Conservation (phyloP, 2,329 filamentous ascomycete species). For the Exophiala bonariae region DNA sequence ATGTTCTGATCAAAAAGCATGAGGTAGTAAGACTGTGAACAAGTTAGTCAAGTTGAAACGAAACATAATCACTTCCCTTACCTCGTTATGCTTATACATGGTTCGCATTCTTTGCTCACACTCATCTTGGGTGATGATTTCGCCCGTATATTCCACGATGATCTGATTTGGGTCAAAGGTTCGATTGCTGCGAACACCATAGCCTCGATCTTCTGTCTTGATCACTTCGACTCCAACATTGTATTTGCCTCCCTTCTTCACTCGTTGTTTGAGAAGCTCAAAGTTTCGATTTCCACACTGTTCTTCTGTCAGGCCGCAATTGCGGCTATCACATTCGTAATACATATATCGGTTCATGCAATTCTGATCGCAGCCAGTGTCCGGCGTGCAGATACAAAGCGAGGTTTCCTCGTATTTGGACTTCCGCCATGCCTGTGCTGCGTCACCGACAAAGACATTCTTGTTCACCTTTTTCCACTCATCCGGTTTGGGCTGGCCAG, state of each 20-base stretch:
- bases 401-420: conserved; percentile 72
- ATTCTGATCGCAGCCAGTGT: conserved; percentile 80
- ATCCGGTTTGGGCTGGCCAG: conserved; percentile 85
- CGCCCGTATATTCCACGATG: conserved; percentile 96
- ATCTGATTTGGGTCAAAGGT: conserved; percentile 87
- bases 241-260: conserved; percentile 78
- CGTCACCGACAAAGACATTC: conserved; percentile 89
- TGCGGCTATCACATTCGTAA: conserved; percentile 90
- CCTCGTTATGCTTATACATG: conserved; percentile 89
- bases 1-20: conserved; percentile 99
- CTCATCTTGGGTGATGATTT: conserved; percentile 94
- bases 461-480: conserved; percentile 91
- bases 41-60: conserved; percentile 23
- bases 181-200: conserved; percentile 87
- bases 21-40: conserved; percentile 81
- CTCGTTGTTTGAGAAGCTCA: conserved; percentile 71
- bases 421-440: conserved; percentile 77
- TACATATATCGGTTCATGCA: conserved; percentile 97
- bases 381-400: conserved; percentile 73
- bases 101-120: conserved; percentile 92
- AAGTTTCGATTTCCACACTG: conserved; percentile 86
- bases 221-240: conserved; percentile 93
- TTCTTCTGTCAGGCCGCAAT: conserved; percentile 76
- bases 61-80: conserved; percentile 44
- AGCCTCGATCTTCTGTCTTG: conserved; percentile 84